phyloP scores from a whole-genome alignment of 2,329 filamentous ascomycete genomes.

The Aspergillus ochraceus region DNA sequence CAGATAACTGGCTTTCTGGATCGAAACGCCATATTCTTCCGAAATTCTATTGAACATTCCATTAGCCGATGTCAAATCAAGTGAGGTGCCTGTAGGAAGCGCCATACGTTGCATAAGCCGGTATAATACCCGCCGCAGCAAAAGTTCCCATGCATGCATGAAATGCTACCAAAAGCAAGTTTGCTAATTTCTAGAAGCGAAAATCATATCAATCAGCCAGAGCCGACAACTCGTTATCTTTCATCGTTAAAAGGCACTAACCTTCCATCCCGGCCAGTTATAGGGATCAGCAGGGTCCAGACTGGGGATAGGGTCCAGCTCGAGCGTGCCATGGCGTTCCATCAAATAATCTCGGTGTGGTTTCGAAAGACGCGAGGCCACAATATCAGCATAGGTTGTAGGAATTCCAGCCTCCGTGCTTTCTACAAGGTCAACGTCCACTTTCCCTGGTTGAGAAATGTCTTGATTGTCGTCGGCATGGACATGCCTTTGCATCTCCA shows the following conservation, averaged over 20 bases:
- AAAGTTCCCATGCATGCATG: slow-evolving; percentile 61
- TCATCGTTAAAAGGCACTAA: slow-evolving; percentile 18
- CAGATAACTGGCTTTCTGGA: slow-evolving; percentile 54
- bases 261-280: slow-evolving; percentile 58
- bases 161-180: slow-evolving; percentile 57
- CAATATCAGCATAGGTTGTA: slow-evolving; percentile 27
- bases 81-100: not conserved
- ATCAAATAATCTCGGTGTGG: slow-evolving; percentile 51
- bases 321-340: slow-evolving; percentile 54
- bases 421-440: slow-evolving; percentile 30
- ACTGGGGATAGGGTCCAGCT: slow-evolving; percentile 55
- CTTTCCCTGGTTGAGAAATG: slow-evolving; percentile 17
- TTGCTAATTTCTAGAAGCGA: slow-evolving; percentile 50
- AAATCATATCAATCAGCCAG: slow-evolving; percentile 2
- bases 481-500: slow-evolving; percentile 28
- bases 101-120: slow-evolving; percentile 49
- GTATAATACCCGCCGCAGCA: slow-evolving; percentile 56
- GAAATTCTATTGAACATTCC: slow-evolving; percentile 42
- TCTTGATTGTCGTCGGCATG: slow-evolving; percentile 14
- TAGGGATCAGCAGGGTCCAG: slow-evolving; percentile 55
- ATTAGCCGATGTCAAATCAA: not conserved
- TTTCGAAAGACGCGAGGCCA: slow-evolving; percentile 28
- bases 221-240: not conserved
- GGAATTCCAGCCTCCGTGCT: slow-evolving; percentile 26
- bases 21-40: slow-evolving; percentile 48